These are phyloP conservation scores for Scedosporium apiospermum DNA, from an alignment of 2,329 filamentous ascomycete genomes.

Conservation along the genomic window DNA sequence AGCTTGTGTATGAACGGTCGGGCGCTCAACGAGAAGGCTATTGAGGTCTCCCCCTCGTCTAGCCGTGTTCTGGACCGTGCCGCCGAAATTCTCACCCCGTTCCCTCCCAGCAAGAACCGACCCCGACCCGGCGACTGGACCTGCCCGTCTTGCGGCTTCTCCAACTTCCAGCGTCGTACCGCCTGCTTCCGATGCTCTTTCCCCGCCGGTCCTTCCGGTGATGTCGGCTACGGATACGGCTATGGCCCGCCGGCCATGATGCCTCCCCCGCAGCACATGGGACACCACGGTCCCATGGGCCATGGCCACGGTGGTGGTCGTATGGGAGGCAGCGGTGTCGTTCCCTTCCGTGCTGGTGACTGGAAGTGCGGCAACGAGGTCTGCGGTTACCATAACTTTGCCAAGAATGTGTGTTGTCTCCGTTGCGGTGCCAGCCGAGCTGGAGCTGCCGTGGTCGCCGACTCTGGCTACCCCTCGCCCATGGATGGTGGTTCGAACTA, in stretches of 20 bases:
- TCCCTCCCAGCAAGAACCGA: constrained; percentile 97
- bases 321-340: constrained; percentile 73
- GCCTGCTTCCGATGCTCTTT: constrained; percentile 99
- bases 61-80: constrained; percentile 92
- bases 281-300: constrained; percentile 42
- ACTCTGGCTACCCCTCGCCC: constrained; percentile 81
- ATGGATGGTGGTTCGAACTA: constrained; percentile 83
- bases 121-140: constrained; percentile 98
- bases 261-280: constrained; percentile 61
- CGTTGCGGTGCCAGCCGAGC: constrained; percentile 92
- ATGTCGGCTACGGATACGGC: constrained; percentile 54
- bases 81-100: constrained; percentile 90
- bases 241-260: constrained; percentile 72
- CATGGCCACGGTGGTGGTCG: constrained; percentile 54
- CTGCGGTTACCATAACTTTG: constrained; percentile 98
- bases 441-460: constrained; percentile 86
- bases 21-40: constrained; percentile 95
- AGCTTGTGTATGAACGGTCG: constrained; percentile 98
- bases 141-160: constrained; percentile 96
- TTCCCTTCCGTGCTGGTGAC: constrained; percentile 95
- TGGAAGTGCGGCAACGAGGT: constrained; percentile 99
- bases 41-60: constrained; percentile 96
- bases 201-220: constrained; percentile 79
- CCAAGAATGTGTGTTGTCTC: constrained; percentile 97
- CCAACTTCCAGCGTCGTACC: constrained; percentile 96